phyloP scores from a whole-genome alignment of 345 rosid species.

The Brassica carinata region DNA sequence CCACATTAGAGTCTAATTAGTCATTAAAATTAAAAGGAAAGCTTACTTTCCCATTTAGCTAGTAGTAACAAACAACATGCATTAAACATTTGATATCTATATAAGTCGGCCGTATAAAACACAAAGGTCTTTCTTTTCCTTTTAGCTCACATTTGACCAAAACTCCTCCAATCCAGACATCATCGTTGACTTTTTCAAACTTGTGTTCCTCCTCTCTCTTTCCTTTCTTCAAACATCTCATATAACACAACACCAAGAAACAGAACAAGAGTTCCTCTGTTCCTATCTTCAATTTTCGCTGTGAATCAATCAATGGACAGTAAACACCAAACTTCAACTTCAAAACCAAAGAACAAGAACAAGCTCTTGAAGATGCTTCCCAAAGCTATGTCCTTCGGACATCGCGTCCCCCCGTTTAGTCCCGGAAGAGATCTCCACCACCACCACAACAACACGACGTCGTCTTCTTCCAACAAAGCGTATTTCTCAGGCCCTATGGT shows the following conservation, averaged over 20 bases:
- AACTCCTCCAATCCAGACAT: conserved; percentile 30
- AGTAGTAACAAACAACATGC: conserved; percentile 22
- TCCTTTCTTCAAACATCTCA: conserved; percentile 10
- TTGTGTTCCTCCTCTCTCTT: conserved; percentile 31
- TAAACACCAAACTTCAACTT: conserved; percentile 28
- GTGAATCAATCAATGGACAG: conserved; percentile 16
- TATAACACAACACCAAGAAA: neutral
- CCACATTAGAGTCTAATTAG: neutral
- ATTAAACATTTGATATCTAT: conserved; percentile 28
- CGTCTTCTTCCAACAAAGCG: conserved; percentile 5
- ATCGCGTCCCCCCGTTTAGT: conserved; percentile 54
- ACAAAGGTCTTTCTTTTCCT: conserved; percentile 23
- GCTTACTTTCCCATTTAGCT: neutral
- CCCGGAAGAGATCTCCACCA: conserved; percentile 58
- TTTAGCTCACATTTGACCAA: conserved; percentile 39
- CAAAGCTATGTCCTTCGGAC: conserved; percentile 52
- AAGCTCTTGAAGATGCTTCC: conserved; percentile 63
- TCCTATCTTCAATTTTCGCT: neutral
- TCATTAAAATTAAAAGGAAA: neutral
- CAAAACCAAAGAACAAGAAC: conserved; percentile 44
- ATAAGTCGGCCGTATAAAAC: conserved; percentile 37
- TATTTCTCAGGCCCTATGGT: conserved; percentile 60
- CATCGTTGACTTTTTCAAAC: conserved; percentile 40
- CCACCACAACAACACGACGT: conserved; percentile 16
- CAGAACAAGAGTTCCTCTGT: conserved; percentile 14